Percentiles rank a stretch among this genome's conserved stretches.
Conservation (phyloP, 768 basidiomycete species). For the Phanerochaete carnosa region DNA sequence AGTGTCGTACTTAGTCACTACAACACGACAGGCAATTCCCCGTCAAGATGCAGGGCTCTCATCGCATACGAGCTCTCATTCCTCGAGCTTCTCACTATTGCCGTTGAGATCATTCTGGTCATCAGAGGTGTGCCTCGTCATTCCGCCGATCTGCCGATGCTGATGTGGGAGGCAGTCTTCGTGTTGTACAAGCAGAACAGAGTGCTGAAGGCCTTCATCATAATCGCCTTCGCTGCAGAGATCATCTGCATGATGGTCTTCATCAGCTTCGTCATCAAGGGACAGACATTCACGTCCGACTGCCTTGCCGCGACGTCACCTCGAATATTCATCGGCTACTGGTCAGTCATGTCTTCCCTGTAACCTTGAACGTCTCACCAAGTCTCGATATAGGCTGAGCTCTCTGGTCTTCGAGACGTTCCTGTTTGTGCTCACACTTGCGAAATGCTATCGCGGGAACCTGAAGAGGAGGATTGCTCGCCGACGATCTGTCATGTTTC, state of each 20-base stretch:
- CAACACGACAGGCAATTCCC: background rate
- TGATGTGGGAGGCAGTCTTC: background rate
- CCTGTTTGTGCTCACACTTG: constrained; percentile 5
- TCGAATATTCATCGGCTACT: constrained; percentile 3
- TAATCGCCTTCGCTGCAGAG: constrained; percentile 3
- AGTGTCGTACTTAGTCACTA: background rate
- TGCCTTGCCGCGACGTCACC: constrained; percentile 3
- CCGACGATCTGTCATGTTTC: background rate
- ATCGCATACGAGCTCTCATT: background rate
- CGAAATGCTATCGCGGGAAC: background rate
- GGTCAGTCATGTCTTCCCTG: background rate
- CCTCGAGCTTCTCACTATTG: constrained; percentile 7
- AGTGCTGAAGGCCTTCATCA: background rate
- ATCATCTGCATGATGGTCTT: constrained; percentile 4
- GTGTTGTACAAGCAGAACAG: constrained; percentile 11
- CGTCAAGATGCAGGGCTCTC: background rate
- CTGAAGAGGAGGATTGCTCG: background rate
- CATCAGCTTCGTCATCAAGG: background rate
- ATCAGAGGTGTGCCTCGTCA: background rate
- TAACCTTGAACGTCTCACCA: background rate
- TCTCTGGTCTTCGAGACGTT: constrained; percentile 9
- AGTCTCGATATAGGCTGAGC: background rate
- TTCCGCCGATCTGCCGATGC: background rate
- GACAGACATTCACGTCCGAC: constrained; percentile 1
- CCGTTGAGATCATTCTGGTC: constrained; percentile 7